These are phyloP conservation scores for Artomyces pyxidatus DNA, from an alignment of 768 basidiomycete species.

Conservation along the genomic window DNA sequence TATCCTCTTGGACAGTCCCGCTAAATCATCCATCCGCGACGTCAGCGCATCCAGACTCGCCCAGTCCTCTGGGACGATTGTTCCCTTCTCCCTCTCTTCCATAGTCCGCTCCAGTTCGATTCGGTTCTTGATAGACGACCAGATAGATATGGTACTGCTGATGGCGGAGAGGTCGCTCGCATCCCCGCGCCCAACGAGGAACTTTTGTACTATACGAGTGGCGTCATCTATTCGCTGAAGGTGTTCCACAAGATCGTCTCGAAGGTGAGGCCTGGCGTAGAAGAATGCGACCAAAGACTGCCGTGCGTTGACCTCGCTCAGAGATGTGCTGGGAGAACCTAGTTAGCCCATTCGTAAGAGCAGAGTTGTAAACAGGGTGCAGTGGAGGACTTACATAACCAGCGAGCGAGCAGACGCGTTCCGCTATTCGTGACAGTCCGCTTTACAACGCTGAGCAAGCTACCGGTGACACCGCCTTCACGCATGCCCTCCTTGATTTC, in stretches of 20 bases:
- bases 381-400: slow-evolving; percentile 52
- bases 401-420: slow-evolving; percentile 62
- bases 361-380: background rate
- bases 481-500: slow-evolving; percentile 71
- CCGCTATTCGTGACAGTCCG: slow-evolving; percentile 75
- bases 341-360: background rate
- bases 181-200: slow-evolving; percentile 61
- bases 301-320: slow-evolving; percentile 59
- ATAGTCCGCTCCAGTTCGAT: slow-evolving; percentile 49
- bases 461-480: slow-evolving; percentile 69
- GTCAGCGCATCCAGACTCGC: slow-evolving; percentile 44
- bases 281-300: slow-evolving; percentile 77
- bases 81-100: slow-evolving; percentile 30
- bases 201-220: slow-evolving; percentile 69
- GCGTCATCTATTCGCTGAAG: slow-evolving; percentile 60
- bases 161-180: slow-evolving; percentile 58
- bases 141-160: slow-evolving; percentile 50
- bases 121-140: slow-evolving; percentile 44
- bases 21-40: slow-evolving; percentile 42
- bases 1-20: slow-evolving; percentile 49
- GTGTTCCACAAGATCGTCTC: slow-evolving; percentile 49
- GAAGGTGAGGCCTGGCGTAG: slow-evolving; percentile 48
- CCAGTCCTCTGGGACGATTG: slow-evolving; percentile 39
- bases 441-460: slow-evolving; percentile 65
- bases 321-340: slow-evolving; percentile 82